A percentile compares a stretch with the other conserved stretches of the same genome.
These are phyloP conservation scores for Dothidotthia symphoricarpi DNA, from an alignment of 2,329 filamentous ascomycete species.

Conservation along the genomic window DNA sequence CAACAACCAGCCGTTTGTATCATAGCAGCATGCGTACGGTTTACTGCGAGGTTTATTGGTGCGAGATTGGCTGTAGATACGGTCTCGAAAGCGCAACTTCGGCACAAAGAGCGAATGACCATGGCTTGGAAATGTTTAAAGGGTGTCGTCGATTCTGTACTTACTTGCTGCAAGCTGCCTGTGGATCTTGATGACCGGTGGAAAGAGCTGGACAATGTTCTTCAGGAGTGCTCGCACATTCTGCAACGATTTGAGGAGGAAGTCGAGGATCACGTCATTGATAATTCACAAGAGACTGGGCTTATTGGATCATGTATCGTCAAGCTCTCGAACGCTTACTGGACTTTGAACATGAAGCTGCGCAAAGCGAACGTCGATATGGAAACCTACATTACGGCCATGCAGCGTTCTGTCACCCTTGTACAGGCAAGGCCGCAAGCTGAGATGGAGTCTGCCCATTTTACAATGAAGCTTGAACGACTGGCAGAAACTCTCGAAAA, in stretches of 20 bases:
- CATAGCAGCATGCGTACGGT: constrained; percentile 33
- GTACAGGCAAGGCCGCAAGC: constrained; percentile 54
- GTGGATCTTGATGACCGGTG: constrained; percentile 25
- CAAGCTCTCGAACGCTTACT: constrained; percentile 71
- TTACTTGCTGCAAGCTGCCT: constrained; percentile 33
- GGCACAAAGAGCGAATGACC: constrained; percentile 23
- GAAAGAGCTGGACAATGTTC: constrained; percentile 31
- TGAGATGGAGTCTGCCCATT: constrained; percentile 60
- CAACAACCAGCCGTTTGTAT: constrained; percentile 21
- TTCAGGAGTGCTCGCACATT: constrained; percentile 35
- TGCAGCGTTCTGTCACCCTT: constrained; percentile 64
- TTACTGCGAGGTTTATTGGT: constrained; percentile 36
- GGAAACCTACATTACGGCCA: constrained; percentile 54
- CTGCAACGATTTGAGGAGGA: constrained; percentile 26
- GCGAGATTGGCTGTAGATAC: constrained; percentile 12
- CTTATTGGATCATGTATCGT: constrained; percentile 45
- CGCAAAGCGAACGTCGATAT: constrained; percentile 48
- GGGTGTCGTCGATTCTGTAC: constrained; percentile 38
- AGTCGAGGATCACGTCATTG: constrained; percentile 3
- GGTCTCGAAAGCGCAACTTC: constrained; percentile 17
- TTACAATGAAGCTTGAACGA: constrained; percentile 64
- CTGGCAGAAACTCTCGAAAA: constrained; percentile 61
- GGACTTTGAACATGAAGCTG: constrained; percentile 57
- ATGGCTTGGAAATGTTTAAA: constrained; percentile 32
- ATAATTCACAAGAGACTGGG: constrained; percentile 7